Base-by-base conservation (phyloP, 2,329 filamentous ascomycete species). In the Monascus ruber region DNA sequence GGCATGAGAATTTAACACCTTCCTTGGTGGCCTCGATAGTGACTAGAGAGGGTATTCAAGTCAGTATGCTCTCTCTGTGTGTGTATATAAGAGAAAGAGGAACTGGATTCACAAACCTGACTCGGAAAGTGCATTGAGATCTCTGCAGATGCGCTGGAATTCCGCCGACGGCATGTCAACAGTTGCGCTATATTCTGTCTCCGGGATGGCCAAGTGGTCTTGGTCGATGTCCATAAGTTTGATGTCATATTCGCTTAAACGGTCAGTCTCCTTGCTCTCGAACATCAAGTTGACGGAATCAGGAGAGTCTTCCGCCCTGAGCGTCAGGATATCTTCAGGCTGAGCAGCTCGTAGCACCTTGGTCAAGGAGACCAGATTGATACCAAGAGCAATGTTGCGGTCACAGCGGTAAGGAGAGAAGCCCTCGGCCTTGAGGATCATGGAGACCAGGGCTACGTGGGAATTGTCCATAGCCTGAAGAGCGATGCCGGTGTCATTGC, bases 201-300 rank as follows among this genome's bases (percentile, higher is more conserved):
- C 89, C 10, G 91, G 91, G 55, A 98, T 98, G 47, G 91, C 91
- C 67, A 98, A 72, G 66, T 98, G 91, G 75, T 98, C 91, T 72
- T 98, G 93, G 69, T 98, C 91, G 65, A 98, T 98, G 64, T 98
- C 91, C 91, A 98, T 98, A 63, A 98, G 80, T 76, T 98, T 98
- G 68, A 98, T 84, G 66, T 98, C 91, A 65, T 98, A 98, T 73
- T 98, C 93, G 76, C 85, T 94, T 60, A 98, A 77, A 51, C 91
- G 77, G 67, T 98, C 91, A 56, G 78, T 84, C 59, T 83, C 79
- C 50, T 76, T 72, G 72, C 80, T 94, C 79, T 98, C 93, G 61
- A 98, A 98, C 53, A 88, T 77, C 49, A 98, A 73, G 74, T 94
- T 96, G 54, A 98, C 80, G 36, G 88, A 85, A 67, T 98, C 91